These are phyloP conservation scores for Magnusiomyces paraingens DNA, from an alignment of 1,139 yeast species.

Conservation along the genomic window DNA sequence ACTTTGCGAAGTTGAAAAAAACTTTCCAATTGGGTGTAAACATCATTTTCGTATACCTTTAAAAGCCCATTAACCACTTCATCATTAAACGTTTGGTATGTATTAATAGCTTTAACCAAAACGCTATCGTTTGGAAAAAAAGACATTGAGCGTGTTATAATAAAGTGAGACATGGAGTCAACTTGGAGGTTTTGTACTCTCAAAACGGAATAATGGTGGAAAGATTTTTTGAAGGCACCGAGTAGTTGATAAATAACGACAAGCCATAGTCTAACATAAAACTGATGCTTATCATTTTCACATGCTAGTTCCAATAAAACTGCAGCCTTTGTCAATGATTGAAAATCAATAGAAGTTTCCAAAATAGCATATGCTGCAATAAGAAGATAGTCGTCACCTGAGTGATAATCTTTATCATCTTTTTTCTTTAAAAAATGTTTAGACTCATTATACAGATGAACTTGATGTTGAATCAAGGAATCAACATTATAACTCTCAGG, in stretches of 20 bases:
- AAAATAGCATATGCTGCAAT: slow-evolving; percentile 37
- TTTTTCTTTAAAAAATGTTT: slow-evolving; percentile 34
- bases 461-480: slow-evolving; percentile 25
- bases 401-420: slow-evolving; percentile 53
- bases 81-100: slow-evolving; percentile 43
- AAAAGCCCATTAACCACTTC: slow-evolving; percentile 45
- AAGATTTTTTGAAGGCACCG: slow-evolving; percentile 49
- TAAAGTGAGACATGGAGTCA: slow-evolving; percentile 62
- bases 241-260: slow-evolving; percentile 55
- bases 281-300: slow-evolving; percentile 54
- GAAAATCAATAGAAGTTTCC: slow-evolving; percentile 18
- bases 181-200: slow-evolving; percentile 71
- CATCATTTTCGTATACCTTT: slow-evolving; percentile 47
- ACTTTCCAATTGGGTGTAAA: slow-evolving; percentile 57
- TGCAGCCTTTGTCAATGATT: slow-evolving; percentile 31
- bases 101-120: slow-evolving; percentile 28
- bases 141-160: slow-evolving; percentile 45
- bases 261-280: slow-evolving; percentile 63
- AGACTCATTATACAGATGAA: slow-evolving; percentile 36
- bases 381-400: slow-evolving; percentile 59
- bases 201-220: slow-evolving; percentile 46
- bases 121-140: slow-evolving; percentile 32
- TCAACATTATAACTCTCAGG: slow-evolving; percentile 16
- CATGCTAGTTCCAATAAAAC: slow-evolving; percentile 45
- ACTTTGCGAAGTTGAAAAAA: slow-evolving; percentile 40